A percentile compares a stretch with the other conserved stretches of the same genome.
These are phyloP conservation scores for Dactylella cylindrospora DNA, from an alignment of 2,329 filamentous ascomycete genomes.

Conservation along the genomic window DNA sequence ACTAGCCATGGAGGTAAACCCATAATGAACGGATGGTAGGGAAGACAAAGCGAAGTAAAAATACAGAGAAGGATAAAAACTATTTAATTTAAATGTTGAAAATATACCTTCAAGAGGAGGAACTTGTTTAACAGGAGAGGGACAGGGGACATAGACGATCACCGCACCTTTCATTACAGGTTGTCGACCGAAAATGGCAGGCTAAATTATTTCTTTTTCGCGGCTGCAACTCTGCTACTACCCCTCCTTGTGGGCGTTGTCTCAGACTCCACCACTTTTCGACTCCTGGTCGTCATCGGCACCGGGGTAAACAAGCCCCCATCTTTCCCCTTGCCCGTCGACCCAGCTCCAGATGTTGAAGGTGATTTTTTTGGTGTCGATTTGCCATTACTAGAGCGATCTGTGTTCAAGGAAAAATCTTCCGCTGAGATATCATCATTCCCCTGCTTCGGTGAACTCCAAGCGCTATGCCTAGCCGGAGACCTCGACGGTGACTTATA, in stretches of 20 bases:
- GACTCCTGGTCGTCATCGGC: slow-evolving; percentile 42
- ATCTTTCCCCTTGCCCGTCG: slow-evolving; percentile 23
- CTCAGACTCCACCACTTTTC: slow-evolving; percentile 21
- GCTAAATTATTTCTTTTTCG: slow-evolving; percentile 19
- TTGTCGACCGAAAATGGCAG: no score
- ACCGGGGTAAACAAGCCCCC: slow-evolving; percentile 7
- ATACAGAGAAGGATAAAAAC: no score
- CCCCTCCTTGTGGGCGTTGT: slow-evolving; percentile 31
- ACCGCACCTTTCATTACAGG: no score
- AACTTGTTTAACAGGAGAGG: no score
- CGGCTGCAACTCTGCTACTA: slow-evolving; percentile 16
- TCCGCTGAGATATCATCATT: slow-evolving; percentile 1
- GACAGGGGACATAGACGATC: no score
- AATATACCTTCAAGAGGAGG: no score
- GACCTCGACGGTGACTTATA: no score
- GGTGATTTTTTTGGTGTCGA: slow-evolving; percentile 35
- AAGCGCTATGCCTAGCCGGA: slow-evolving; percentile 15
- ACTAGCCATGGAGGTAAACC: no score
- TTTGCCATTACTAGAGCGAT: slow-evolving; percentile 1
- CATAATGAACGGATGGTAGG: no score
- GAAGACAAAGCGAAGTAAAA: no score
- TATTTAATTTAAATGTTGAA: no score
- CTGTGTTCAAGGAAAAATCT: not conserved
- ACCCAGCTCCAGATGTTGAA: not conserved
- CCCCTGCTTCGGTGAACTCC: slow-evolving; percentile 22